phyloP scores from a whole-genome alignment of 257 asterid genomes.

The Petunia secreta region DNA sequence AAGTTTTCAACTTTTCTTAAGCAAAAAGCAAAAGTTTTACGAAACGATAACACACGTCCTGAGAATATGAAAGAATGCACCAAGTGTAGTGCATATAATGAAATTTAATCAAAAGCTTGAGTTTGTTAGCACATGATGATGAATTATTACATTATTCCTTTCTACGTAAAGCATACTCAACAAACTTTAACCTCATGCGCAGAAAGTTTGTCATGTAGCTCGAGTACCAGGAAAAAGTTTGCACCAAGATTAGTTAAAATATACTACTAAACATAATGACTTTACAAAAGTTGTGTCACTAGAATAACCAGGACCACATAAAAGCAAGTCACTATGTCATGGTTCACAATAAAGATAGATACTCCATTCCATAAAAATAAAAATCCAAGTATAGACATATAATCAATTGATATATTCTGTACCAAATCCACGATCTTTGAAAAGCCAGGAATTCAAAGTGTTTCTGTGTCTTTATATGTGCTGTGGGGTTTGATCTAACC shows the following conservation, averaged over 20 bases:
- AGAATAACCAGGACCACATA: neutral
- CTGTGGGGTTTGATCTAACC: neutral
- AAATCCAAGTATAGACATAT: neutral
- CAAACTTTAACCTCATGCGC: slow-evolving; percentile 24
- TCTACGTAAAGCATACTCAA: neutral
- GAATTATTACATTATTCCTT: neutral
- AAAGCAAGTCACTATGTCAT: neutral
- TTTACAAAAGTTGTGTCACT: neutral
- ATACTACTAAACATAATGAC: neutral
- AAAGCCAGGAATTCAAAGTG: neutral
- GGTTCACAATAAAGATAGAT: neutral
- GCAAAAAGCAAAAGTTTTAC: neutral
- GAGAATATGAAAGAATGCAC: neutral
- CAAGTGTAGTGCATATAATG: neutral
- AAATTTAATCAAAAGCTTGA: neutral
- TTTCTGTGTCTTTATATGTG: neutral
- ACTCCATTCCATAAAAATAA: neutral
- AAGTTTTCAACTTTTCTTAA: neutral
- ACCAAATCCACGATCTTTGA: neutral
- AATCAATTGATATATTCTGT: neutral
- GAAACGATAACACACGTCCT: neutral
- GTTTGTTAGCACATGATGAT: neutral
- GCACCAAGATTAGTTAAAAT: neutral
- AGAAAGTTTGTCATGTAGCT: slow-evolving; percentile 8
- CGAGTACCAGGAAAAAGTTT: slow-evolving; percentile 3